phyloP scores from a whole-genome alignment of 257 asterid genomes.

The Primulina eburnea region DNA sequence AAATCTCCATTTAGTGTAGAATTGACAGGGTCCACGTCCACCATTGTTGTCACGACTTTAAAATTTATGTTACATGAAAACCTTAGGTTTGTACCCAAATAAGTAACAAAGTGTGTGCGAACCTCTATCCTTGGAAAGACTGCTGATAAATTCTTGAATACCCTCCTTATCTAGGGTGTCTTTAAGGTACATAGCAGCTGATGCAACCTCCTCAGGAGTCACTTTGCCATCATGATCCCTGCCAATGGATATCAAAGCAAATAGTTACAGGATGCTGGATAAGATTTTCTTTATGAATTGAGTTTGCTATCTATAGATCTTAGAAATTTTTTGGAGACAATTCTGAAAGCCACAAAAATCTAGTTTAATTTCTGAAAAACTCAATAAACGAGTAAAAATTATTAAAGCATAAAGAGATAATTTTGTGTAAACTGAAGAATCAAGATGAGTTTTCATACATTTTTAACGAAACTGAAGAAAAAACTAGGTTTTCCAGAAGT shows the following conservation, averaged over 20 bases:
- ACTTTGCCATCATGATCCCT: slow-evolving; percentile 98
- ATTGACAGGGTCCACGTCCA: background rate
- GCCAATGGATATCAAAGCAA: slow-evolving; percentile 16
- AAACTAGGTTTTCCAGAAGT: background rate
- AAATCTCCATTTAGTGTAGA: background rate
- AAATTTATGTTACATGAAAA: slow-evolving; percentile 2
- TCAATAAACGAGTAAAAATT: too few species aligned
- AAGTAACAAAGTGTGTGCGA: slow-evolving; percentile 15
- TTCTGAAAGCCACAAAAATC: background rate
- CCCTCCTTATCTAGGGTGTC: slow-evolving; percentile 95
- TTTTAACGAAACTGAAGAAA: background rate
- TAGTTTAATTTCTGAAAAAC: too few species aligned
- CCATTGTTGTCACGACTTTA: slow-evolving; percentile 3
- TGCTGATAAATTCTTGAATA: slow-evolving; percentile 74
- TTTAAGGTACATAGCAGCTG: slow-evolving; percentile 89
- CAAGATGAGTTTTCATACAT: background rate
- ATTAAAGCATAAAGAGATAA: background rate
- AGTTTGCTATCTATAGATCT: background rate
- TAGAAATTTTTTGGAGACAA: background rate
- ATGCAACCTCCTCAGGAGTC: slow-evolving; percentile 94
- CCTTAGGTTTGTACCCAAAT: slow-evolving; percentile 12
- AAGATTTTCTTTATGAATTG: slow-evolving; percentile 7
- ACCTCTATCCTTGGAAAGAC: slow-evolving; percentile 95
- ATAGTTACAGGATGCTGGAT: slow-evolving; percentile 16
- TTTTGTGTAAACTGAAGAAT: too few species aligned